Percentiles rank a stretch among this genome's conserved stretches.
Evolutionary conservation across 768 basidiomycete species (phyloP).

Genomic region (Tylopilus balloui): DNA sequence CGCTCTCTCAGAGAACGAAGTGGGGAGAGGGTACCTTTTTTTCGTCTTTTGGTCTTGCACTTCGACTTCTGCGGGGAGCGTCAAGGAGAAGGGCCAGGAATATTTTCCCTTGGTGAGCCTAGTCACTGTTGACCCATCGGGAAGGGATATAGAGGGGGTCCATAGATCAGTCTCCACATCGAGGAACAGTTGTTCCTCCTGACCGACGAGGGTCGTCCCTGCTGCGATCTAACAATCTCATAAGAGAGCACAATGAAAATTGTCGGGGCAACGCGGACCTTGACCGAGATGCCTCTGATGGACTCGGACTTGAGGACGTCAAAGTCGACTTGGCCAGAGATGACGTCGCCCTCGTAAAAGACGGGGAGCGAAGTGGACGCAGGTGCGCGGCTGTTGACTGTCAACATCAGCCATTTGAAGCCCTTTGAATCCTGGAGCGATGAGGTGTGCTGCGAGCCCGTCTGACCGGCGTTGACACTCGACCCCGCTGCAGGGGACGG

Average conservation of each 20-base stretch:
- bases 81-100: conserved; percentile 46
- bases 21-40: conserved; percentile 42
- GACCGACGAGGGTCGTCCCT: conserved; percentile 50
- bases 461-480: not conserved
- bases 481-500: not conserved
- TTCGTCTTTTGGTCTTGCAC: conserved; percentile 36
- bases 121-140: conserved; percentile 20
- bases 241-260: not conserved
- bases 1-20: conserved; percentile 52
- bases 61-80: conserved; percentile 41
- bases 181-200: conserved; percentile 49
- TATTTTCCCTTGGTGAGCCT: conserved; percentile 43
- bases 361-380: conserved; percentile 38
- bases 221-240: conserved; percentile 33
- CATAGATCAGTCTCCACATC: conserved; percentile 41
- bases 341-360: conserved; percentile 44
- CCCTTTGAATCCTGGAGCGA: conserved; percentile 40
- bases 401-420: conserved; percentile 45
- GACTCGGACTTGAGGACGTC: conserved; percentile 47
- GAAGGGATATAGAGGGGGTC: conserved; percentile 29
- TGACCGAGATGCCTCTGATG: conserved; percentile 44
- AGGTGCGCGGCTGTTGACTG: conserved; percentile 41
- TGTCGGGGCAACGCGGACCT: conserved; percentile 32
- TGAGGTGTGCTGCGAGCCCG: conserved; percentile 34
- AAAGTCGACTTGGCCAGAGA: conserved; percentile 49